Base-by-base conservation (phyloP, 2,329 filamentous ascomycete genomes). In the Verruconis gallopava region DNA sequence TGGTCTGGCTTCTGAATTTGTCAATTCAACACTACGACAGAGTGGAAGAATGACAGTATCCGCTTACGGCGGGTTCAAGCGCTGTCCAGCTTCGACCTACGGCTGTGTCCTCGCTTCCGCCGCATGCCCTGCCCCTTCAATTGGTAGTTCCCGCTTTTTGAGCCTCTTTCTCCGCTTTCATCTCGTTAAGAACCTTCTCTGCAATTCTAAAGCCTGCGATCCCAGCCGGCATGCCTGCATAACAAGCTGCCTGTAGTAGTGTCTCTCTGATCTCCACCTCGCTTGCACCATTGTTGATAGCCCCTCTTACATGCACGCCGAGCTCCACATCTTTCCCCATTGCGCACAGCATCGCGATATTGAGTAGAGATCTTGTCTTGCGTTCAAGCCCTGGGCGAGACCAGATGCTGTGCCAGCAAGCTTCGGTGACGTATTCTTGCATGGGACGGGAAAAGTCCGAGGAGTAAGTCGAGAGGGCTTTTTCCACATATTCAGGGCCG, bases 321-420 rank as follows among this genome's bases (percentile, higher is more conserved):
- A 81, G 60, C 53, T 81, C 77, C 0, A 71, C 67, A 4, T 62
- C 64, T 4, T 72, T 64, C 50, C 79, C 79, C 47, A 78, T 62
- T 3, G 73, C 73, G 55, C 72, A 73, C 36, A 81, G 62, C 70
- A 81, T 79, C 37, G 69, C 75, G 37, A 80, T 73, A 54, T 79
- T 79, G 41, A 81, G 59, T 42, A 81, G 62, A 41, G 67, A 73
- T 37, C 77, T 67, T 49, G 75, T 70, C 54, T 79, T 76, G 45
- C 69, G 67, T 25, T 72, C 68, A 5, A 81, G 66, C 0, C 76
- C 77, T 0, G 74, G 75, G 5, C 77, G 68, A 3, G 71, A 71
- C 77, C 77, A 81, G 19, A 71, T 68, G 45, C 68, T 68, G 12
- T 75, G 76, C 77, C 76, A 81, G 59, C 71, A 73, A 54, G 66